A percentile compares a stretch with the other conserved stretches of the same genome.
Evolutionary conservation across 2,329 filamentous ascomycete species (phyloP).

Genomic region (Karstenula rhodostoma): DNA sequence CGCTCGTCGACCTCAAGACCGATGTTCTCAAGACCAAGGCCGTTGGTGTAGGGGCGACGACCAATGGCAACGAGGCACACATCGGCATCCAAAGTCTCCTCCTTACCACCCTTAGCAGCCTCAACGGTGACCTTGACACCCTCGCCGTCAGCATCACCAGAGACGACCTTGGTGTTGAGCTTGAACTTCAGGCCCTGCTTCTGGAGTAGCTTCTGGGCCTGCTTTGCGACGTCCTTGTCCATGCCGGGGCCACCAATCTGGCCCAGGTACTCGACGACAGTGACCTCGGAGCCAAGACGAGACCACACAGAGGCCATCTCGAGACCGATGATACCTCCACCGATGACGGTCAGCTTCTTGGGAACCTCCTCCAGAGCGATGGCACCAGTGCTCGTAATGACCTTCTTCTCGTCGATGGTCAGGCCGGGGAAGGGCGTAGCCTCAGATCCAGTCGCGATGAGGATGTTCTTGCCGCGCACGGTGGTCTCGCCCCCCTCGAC

Average conservation of each 20-base stretch:
- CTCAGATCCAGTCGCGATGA: conserved; percentile 96
- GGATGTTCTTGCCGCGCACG: conserved; percentile 92
- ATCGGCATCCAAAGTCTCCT: conserved; percentile 89
- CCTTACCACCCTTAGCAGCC: conserved; percentile 94
- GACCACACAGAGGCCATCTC: conserved; percentile 99
- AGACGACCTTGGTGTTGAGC: conserved; percentile 92
- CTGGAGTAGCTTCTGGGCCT: conserved; percentile 86
- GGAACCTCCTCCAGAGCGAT: conserved; percentile 89
- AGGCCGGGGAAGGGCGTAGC: conserved; percentile 95
- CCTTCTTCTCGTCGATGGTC: conserved; percentile 95
- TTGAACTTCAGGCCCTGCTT: conserved; percentile 99
- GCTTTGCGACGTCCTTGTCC: conserved; percentile 93
- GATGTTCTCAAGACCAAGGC: conserved; percentile 92
- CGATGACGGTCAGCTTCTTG: conserved; percentile 96
- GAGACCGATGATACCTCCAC: conserved; percentile 97
- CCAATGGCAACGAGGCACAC: conserved; percentile 97
- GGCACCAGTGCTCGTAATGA: conserved; percentile 95
- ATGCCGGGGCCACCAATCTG: conserved; percentile 98
- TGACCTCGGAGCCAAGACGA: conserved; percentile 90
- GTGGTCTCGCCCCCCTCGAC: conserved; percentile 90
- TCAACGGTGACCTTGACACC: conserved; percentile 85
- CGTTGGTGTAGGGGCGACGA: conserved; percentile 90
- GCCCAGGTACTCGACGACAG: conserved; percentile 93
- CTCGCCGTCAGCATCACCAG: conserved; percentile 81
- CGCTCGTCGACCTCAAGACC: conserved; percentile 91